Evolutionary conservation across 768 basidiomycete species (phyloP).

Genomic region (Saitozyma podzolica): DNA sequence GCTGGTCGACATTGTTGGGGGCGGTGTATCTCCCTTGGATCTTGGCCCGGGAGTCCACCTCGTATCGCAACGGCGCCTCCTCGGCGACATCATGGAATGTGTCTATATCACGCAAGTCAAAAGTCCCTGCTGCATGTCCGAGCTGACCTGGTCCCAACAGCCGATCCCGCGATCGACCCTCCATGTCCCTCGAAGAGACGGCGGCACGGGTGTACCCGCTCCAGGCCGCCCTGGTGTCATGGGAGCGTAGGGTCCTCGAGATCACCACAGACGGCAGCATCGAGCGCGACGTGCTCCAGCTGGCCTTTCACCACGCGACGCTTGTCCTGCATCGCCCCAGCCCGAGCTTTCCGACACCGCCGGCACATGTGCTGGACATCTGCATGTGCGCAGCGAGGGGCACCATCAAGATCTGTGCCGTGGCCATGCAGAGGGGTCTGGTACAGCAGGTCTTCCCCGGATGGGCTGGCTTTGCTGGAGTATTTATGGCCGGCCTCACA

Average conservation of each 20-base stretch:
- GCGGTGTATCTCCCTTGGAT: background rate
- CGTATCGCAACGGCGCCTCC: slow-evolving; percentile 5
- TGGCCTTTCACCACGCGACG: slow-evolving; percentile 15
- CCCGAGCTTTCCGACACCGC: slow-evolving; percentile 10
- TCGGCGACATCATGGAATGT: slow-evolving; percentile 10
- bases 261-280: background rate
- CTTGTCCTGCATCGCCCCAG: slow-evolving; percentile 13
- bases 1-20: background rate
- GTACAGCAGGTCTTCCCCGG: slow-evolving; percentile 10
- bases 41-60: slow-evolving; percentile 5
- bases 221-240: slow-evolving; percentile 4
- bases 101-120: slow-evolving; percentile 10
- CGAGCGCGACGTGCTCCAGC: slow-evolving; percentile 10
- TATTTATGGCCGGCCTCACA: slow-evolving; percentile 13
- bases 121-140: slow-evolving; percentile 1
- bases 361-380: slow-evolving; percentile 10
- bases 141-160: background rate
- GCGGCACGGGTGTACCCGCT: slow-evolving; percentile 6
- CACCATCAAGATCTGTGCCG: background rate
- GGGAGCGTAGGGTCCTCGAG: background rate
- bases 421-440: background rate
- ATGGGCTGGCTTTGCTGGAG: slow-evolving; percentile 1
- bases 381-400: slow-evolving; percentile 13
- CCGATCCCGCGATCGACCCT: slow-evolving; percentile 9
- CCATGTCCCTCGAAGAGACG: slow-evolving; percentile 7